Base-by-base conservation (phyloP, 164 flowering plant genomes). In the Vitis rotundifolia region DNA sequence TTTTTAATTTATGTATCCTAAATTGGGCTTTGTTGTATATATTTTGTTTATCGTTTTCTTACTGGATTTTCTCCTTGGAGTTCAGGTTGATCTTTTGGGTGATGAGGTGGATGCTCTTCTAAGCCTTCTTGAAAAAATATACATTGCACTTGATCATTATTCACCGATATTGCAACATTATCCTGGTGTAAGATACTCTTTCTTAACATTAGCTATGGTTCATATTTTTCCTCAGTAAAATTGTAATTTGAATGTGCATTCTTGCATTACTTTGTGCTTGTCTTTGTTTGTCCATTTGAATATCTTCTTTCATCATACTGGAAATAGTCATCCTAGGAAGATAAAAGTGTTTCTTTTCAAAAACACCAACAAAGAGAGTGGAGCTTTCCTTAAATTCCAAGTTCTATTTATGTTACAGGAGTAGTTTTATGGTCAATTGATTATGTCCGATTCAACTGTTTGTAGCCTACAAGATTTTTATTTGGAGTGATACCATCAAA, bases 91-190 rank as follows among this genome's bases (percentile, higher is more conserved):
- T 86, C 85, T 90, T 56, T 71, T 93, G 66, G 98, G 94, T 11
- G 98, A 95, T 78, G 86, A 95, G 74, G 97, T 93, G 69, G 99
- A 93, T 68, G 49, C 77, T 66, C 89, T 95, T 60, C 65, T 85
- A 49, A 72, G 87, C 70, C 90, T 95, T 69, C 91, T 91, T 49
- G 93, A 89, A 59, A 93, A 95, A 77, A 88, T 95, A 70, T 95
- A 90, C 59, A 84, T 93, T 48, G 97, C 88, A 12, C 97, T 95
- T 64, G 93, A 95, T 84, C 99, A 95, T 80, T 95, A 95, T 68
- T 90, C 97, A 2, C 93, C 96, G 5, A 69, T 95, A 71, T 73
- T 95, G 83, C 78, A 85, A 66, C 96, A 93, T 79, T 95, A 95
- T 82, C 89, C 97, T 59, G 99, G 99, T 55, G 99, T 93, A 88